A percentile compares a stretch with the other conserved stretches of the same genome.
Evolutionary conservation across 805 yeast species (phyloP).

Genomic region (Phaffomyces opuntiae): DNA sequence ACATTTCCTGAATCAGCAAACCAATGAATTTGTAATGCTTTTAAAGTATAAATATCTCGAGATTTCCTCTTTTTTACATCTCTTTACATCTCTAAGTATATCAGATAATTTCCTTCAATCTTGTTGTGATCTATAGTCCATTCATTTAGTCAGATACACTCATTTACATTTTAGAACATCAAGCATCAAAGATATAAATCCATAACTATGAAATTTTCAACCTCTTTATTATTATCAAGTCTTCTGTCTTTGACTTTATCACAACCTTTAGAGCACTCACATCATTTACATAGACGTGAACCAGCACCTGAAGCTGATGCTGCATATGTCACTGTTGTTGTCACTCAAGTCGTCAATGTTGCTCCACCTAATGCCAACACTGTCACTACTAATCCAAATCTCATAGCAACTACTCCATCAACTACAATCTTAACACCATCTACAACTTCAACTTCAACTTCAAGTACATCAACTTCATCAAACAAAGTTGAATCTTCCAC

Average conservation of each 20-base stretch:
- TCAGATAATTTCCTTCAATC: too few relatives aligned
- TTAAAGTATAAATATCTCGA: too few relatives aligned
- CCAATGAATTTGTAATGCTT: too few relatives aligned
- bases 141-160: neutral
- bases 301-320: too few relatives aligned
- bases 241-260: slow-evolving; percentile 9
- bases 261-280: slow-evolving; percentile 30
- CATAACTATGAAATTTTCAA: slow-evolving; percentile 9
- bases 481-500: too few relatives aligned
- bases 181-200: too few relatives aligned
- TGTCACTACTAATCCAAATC: slow-evolving; percentile 5
- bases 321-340: slow-evolving; percentile 31
- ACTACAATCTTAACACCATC: slow-evolving; percentile 13
- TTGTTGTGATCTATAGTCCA: neutral
- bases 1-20: neutral
- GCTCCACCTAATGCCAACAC: slow-evolving; percentile 13
- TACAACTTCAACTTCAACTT: slow-evolving; percentile 10
- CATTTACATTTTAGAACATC: neutral
- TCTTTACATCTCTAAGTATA: too few relatives aligned
- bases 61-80: too few relatives aligned
- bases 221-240: slow-evolving; percentile 4
- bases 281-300: slow-evolving; percentile 39
- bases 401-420: slow-evolving; percentile 13
- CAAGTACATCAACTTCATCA: slow-evolving; percentile 9
- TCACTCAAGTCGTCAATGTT: slow-evolving; percentile 22